phyloP scores from a whole-genome alignment of 768 basidiomycete species.

The Tulasnella calospora region DNA sequence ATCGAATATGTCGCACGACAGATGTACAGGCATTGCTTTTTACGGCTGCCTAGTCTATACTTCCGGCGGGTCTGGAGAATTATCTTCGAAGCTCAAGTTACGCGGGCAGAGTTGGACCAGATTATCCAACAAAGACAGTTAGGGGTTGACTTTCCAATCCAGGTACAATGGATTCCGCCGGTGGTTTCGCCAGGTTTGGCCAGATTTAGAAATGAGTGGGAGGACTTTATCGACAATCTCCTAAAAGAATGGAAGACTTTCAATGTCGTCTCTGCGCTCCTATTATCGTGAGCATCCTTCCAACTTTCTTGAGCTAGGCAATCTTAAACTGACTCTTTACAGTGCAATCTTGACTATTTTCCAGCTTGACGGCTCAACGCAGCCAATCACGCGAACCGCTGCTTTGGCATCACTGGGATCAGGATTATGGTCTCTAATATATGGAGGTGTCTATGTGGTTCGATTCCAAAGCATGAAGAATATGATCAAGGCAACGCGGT shows the following conservation, averaged over 20 bases:
- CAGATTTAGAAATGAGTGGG: conserved; percentile 64
- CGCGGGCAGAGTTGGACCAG: conserved; percentile 59
- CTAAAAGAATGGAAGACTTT: conserved; percentile 70
- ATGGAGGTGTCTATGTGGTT: conserved; percentile 28
- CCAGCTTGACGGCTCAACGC: conserved; percentile 25
- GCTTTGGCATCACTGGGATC: conserved; percentile 24
- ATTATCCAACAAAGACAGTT: conserved; percentile 35
- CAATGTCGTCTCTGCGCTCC: conserved; percentile 64
- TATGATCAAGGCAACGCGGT: conserved; percentile 28
- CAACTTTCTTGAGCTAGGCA: background rate
- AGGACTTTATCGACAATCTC: conserved; percentile 63
- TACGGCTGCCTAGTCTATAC: conserved; percentile 72
- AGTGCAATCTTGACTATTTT: conserved; percentile 30
- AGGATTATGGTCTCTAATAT: conserved; percentile 26
- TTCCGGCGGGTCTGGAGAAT: conserved; percentile 72
- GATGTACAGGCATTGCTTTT: conserved; percentile 46
- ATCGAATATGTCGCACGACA: conserved; percentile 37
- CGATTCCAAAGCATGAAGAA: conserved; percentile 28
- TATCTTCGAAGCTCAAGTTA: conserved; percentile 73
- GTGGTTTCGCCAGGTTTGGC: conserved; percentile 31
- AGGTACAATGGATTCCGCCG: conserved; percentile 21
- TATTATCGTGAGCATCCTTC: conserved; percentile 44
- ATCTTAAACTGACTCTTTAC: background rate
- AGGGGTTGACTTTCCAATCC: conserved; percentile 17
- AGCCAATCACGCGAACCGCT: conserved; percentile 28